A percentile compares a stretch with the other conserved stretches of the same genome.
phyloP scores from a whole-genome alignment of 202 grass and related monocot genomes.

The Alloteropsis angusta region DNA sequence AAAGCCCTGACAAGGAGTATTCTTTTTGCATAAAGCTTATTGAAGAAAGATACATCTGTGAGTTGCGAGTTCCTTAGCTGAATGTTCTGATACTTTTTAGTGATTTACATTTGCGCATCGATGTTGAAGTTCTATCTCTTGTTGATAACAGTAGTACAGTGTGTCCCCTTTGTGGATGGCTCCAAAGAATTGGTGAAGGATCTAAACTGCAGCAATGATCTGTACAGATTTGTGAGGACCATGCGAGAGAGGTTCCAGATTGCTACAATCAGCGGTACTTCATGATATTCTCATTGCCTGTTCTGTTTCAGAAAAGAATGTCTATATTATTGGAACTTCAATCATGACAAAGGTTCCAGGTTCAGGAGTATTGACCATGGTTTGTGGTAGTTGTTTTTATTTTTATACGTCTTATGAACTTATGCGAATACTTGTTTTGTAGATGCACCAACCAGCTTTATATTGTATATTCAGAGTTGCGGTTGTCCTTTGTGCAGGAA shows the following conservation, averaged over 20 bases:
- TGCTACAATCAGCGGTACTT: constrained; percentile 47
- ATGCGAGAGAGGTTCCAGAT: constrained; percentile 72
- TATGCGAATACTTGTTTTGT: neutral
- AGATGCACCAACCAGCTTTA: neutral
- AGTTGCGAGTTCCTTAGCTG: constrained; percentile 21
- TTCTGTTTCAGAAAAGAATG: neutral
- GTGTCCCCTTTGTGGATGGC: constrained; percentile 49
- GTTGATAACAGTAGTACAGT: constrained; percentile 50
- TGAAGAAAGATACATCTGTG: constrained; percentile 61
- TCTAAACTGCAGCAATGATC: constrained; percentile 63
- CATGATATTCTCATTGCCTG: neutral
- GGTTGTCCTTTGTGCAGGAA: constrained; percentile 17
- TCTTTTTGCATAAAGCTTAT: constrained; percentile 65
- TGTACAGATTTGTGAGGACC: constrained; percentile 72
- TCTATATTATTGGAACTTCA: neutral
- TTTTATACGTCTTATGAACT: neutral
- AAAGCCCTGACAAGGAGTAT: constrained; percentile 55
- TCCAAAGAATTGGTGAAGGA: constrained; percentile 58
- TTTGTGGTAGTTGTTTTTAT: neutral
- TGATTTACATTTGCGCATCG: neutral
- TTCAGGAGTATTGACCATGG: neutral
- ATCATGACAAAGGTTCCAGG: neutral
- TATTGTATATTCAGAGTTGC: constrained; percentile 1
- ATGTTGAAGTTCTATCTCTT: constrained; percentile 30
- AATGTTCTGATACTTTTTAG: neutral